A percentile compares a stretch with the other conserved stretches of the same genome.
These are phyloP conservation scores for Ocimum tenuiflorum DNA, from an alignment of 257 asterid species.

Conservation along the genomic window DNA sequence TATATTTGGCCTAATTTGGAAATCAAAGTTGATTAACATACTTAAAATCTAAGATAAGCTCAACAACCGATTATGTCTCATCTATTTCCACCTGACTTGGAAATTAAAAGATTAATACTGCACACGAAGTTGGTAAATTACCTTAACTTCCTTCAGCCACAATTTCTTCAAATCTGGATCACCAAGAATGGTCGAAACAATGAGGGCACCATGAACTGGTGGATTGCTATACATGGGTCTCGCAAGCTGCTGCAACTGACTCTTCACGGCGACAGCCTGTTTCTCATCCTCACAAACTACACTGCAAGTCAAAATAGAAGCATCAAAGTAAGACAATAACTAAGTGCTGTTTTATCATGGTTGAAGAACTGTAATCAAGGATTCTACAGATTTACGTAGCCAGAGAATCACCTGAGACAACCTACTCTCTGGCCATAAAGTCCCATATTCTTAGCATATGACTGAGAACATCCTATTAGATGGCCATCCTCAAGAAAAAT, in stretches of 20 bases:
- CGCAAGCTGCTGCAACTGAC: conserved; percentile 96
- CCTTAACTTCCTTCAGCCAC: conserved; percentile 98
- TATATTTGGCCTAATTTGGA: no score
- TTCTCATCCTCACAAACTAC: conserved; percentile 87
- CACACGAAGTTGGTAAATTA: conserved; percentile 24
- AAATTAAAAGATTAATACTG: not conserved
- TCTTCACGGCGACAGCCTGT: conserved; percentile 91
- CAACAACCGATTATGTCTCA: no score
- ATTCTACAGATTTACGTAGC: not conserved
- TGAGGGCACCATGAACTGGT: conserved; percentile 86
- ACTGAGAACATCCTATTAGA: conserved; percentile 87
- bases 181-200: conserved; percentile 76
- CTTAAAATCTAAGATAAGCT: no score
- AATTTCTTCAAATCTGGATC: conserved; percentile 68
- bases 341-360: not conserved
- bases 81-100: no score
- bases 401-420: conserved; percentile 63
- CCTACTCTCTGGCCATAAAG: conserved; percentile 98
- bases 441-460: conserved; percentile 99
- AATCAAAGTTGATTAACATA: no score
- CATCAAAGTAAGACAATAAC: not conserved
- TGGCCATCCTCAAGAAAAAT: conserved; percentile 97
- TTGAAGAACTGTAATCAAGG: not conserved
- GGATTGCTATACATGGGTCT: conserved; percentile 99
- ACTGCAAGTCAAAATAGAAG: conserved; percentile 33